Evolutionary conservation across 768 basidiomycete genomes (phyloP).

Genomic region (Clitopilus hobsonii): DNA sequence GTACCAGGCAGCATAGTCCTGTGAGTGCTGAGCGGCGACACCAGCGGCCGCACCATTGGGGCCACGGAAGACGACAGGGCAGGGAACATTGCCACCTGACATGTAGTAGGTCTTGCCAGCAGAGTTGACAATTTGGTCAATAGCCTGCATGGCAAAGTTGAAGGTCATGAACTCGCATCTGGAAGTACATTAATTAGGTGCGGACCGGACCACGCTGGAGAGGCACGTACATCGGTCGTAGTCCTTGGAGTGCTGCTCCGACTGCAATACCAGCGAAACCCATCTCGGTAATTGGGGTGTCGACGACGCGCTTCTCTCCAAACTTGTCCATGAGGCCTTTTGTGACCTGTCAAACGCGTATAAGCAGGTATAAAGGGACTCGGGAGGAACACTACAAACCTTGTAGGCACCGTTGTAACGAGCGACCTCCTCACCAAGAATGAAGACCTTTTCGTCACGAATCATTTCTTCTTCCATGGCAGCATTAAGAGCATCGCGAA

Average conservation of each 20-base stretch:
- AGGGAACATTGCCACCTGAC: conserved; percentile 98
- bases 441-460: conserved; percentile 90
- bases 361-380: conserved; percentile 1
- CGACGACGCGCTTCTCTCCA: conserved; percentile 96
- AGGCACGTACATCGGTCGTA: conserved; percentile 77
- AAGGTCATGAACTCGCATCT: conserved; percentile 99
- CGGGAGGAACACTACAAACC: conserved; percentile 33
- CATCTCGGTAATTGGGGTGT: conserved; percentile 97
- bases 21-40: conserved; percentile 96
- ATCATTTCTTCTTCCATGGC: conserved; percentile 99
- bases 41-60: conserved; percentile 98
- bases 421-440: conserved; percentile 97
- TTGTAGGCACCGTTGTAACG: conserved; percentile 98
- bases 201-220: background rate
- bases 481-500: conserved; percentile 93
- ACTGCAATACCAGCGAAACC: conserved; percentile 97
- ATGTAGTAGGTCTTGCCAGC: conserved; percentile 99
- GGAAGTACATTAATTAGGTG: background rate
- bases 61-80: conserved; percentile 98
- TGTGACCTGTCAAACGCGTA: conserved; percentile 62
- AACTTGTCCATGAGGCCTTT: conserved; percentile 99
- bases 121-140: conserved; percentile 99
- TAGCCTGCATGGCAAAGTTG: conserved; percentile 99
- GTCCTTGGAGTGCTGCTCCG: conserved; percentile 90
- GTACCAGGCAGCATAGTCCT: conserved; percentile 96